phyloP scores from a whole-genome alignment of 2,329 filamentous ascomycete species.

The Chaetothyriales sp. region DNA sequence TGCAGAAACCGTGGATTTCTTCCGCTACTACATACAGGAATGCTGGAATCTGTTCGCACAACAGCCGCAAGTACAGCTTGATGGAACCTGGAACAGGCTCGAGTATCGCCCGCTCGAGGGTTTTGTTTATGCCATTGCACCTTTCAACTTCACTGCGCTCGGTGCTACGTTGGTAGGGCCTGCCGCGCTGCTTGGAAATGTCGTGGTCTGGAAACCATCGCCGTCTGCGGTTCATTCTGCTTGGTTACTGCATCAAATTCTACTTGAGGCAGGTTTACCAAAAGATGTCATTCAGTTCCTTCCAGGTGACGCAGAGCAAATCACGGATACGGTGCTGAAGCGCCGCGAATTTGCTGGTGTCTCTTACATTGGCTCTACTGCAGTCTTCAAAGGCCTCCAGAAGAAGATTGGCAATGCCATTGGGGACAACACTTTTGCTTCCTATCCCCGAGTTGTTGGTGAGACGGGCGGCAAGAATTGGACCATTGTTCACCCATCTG shows the following conservation, averaged over 20 bases:
- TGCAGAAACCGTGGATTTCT: background rate
- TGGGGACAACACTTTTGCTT: slow-evolving; percentile 65
- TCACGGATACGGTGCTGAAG: slow-evolving; percentile 62
- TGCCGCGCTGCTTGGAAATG: slow-evolving; percentile 82
- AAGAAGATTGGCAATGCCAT: slow-evolving; percentile 72
- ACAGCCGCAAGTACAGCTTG: slow-evolving; percentile 71
- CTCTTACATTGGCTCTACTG: slow-evolving; percentile 87
- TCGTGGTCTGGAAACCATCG: slow-evolving; percentile 94
- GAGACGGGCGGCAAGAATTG: slow-evolving; percentile 90
- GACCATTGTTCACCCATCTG: slow-evolving; percentile 65
- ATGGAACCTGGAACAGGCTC: background rate
- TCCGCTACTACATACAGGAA: background rate
- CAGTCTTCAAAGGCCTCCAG: slow-evolving; percentile 79
- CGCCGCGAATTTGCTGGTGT: slow-evolving; percentile 78
- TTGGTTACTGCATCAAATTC: slow-evolving; percentile 79
- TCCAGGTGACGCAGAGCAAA: slow-evolving; percentile 70
- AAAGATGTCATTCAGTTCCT: slow-evolving; percentile 87
- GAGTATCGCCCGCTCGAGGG: slow-evolving; percentile 85
- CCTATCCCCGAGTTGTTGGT: slow-evolving; percentile 78
- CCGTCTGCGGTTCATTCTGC: slow-evolving; percentile 79
- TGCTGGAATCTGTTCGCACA: slow-evolving; percentile 43
- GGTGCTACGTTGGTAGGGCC: slow-evolving; percentile 72
- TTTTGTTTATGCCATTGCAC: slow-evolving; percentile 86
- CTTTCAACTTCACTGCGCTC: slow-evolving; percentile 97
- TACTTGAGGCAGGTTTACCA: slow-evolving; percentile 81